Conservation (phyloP, 345 rosid species). For the Lepidium didymum region DNA sequence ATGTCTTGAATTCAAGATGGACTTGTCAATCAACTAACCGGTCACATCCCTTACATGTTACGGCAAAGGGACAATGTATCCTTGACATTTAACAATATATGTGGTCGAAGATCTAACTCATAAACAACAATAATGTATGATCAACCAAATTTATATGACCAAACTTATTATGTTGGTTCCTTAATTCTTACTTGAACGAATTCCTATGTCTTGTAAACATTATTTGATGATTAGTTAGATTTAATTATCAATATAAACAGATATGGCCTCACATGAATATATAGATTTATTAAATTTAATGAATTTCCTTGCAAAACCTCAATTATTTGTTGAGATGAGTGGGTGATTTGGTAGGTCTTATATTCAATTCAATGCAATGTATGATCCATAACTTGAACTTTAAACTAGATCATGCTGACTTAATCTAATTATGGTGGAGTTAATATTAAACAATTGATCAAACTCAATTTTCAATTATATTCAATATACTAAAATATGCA, state of each 20-base stretch:
- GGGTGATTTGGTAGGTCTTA: not conserved
- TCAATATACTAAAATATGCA: no score
- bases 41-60: conserved; percentile 21
- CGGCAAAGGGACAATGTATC: not conserved
- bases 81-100: not conserved
- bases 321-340: not conserved
- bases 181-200: conserved; percentile 10
- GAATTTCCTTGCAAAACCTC: not conserved
- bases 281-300: not conserved
- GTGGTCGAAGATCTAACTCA: not conserved
- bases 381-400: no score
- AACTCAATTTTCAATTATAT: not conserved
- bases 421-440: no score
- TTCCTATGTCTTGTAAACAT: not conserved
- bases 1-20: not conserved
- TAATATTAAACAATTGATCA: no score
- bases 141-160: not conserved
- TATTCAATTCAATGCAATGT: no score
- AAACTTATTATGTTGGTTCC: conserved; percentile 10
- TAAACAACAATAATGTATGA: not conserved
- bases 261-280: no score
- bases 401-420: no score
- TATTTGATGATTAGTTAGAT: not conserved
- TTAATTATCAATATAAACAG: not conserved
- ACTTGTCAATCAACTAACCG: conserved; percentile 19